Evolutionary conservation across 1,284 basidiomycete genomes (phyloP), one percentile per base, ranked within the genome.

Genomic region (Trichosporon inkin): DNA sequence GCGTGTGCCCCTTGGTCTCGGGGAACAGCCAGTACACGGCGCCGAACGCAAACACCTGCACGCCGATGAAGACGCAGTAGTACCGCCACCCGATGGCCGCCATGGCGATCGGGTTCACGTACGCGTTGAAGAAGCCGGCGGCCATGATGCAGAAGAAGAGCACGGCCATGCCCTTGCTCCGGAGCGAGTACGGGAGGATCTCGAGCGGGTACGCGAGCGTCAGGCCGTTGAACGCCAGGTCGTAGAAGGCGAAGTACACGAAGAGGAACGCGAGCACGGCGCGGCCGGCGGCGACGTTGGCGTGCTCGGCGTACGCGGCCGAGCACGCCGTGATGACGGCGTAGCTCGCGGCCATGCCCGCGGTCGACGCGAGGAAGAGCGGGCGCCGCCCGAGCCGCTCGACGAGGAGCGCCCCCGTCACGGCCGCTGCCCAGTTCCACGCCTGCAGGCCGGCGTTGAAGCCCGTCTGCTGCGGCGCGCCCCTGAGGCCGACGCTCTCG

Each of bases 161-260:
- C 20, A 56, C 17, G 20, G 55, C 40, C 19, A 17, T 22, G 7
- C 57, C 62, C 20, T 64, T 55, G 47, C 53, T 59, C 1, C 63
- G 47, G 32, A 53, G 56, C 3, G 40, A 36, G 47, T 40, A 62
- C 16, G 59, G 51, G 14, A 64, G 56, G 17, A 67, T 64, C n/a
- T 67, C 66, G 55, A 62, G 55, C 3, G 63, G 53, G 51, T 63
- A 65, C 5, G 57, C 61, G 28, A 64, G 55, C 14, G 56, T 53
- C 11, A 58, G 56, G 13, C 53, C 55, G 2, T 58, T 53, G 28
- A 72, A 62, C 22, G 72, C 75, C 22, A 72, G 58, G 61, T 76
- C 74, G 68, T 76, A 76, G 58, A 69, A 71, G 13, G 58, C 65
- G 57, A 76, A 77, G 84, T 85, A 73, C 40, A 65, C 51, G 69